phyloP scores from a whole-genome alignment of 768 basidiomycete genomes.

The Antrodiella citrinella region DNA sequence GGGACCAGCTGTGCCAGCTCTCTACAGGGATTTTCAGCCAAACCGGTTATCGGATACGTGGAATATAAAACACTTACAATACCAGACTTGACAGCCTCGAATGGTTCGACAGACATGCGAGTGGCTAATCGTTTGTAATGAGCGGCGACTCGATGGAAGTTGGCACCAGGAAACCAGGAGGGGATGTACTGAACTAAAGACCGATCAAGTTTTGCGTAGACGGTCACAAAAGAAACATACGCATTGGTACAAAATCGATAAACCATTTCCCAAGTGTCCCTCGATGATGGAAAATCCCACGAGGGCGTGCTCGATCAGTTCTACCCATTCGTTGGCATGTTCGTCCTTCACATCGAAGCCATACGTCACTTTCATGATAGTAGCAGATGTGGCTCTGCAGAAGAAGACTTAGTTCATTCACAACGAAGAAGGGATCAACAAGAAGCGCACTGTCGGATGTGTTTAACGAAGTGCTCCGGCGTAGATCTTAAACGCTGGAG shows the following conservation, averaged over 20 bases:
- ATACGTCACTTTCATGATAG: constrained; percentile 12
- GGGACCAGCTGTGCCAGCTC: neutral
- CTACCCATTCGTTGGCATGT: constrained; percentile 13
- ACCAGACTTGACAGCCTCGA: constrained; percentile 11
- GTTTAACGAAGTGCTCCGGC: neutral
- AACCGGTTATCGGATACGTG: too few species aligned
- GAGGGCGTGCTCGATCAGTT: constrained; percentile 9
- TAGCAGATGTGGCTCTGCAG: neutral
- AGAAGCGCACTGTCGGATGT: neutral
- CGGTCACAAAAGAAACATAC: too few species aligned
- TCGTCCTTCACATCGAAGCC: constrained; percentile 10
- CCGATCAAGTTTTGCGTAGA: too few species aligned
- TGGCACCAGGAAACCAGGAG: constrained; percentile 17
- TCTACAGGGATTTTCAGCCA: too few species aligned
- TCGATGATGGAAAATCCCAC: constrained; percentile 2
- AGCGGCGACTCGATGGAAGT: constrained; percentile 11
- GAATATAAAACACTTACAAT: too few species aligned
- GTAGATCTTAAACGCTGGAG: neutral
- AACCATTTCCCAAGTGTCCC: constrained; percentile 8
- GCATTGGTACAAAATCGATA: constrained; percentile 6
- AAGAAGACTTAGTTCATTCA: too few species aligned
- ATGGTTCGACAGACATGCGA: constrained; percentile 10
- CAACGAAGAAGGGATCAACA: too few species aligned
- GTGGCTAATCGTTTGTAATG: constrained; percentile 5
- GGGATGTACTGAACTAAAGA: constrained; percentile 19